Percentiles rank a stretch among this genome's conserved stretches.
phyloP scores from a whole-genome alignment of 2,329 filamentous ascomycete genomes.

The Akanthomyces lecanii region DNA sequence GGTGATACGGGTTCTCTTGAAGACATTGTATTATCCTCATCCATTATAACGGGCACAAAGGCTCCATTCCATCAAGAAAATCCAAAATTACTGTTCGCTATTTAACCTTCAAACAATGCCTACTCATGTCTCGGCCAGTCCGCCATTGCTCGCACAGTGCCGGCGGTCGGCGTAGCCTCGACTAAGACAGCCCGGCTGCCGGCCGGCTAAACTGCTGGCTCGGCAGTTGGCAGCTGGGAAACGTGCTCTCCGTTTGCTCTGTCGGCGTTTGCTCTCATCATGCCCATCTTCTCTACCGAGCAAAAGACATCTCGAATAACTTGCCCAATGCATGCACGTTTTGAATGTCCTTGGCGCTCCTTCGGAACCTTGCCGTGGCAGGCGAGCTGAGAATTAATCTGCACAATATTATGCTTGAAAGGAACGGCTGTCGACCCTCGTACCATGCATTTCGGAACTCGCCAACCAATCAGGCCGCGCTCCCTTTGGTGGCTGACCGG shows the following conservation, averaged over 20 bases:
- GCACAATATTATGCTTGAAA: constrained; percentile 7
- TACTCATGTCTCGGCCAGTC: not conserved
- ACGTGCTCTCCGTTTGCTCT: not conserved
- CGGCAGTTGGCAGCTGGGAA: not conserved
- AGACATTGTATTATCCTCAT: too few species aligned
- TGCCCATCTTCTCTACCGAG: not conserved
- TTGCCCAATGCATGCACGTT: not conserved
- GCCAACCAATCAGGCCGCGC: constrained; percentile 10
- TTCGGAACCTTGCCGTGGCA: constrained; percentile 14
- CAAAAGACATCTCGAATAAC: not conserved
- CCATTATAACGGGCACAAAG: too few species aligned
- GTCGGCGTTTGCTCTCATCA: not conserved
- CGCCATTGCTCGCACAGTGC: constrained; percentile 2
- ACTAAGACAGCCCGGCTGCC: constrained; percentile 7
- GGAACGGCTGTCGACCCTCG: constrained; percentile 3
- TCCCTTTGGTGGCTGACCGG: not conserved
- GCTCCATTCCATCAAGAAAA: too few species aligned
- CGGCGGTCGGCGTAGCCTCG: not conserved
- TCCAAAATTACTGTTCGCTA: too few species aligned
- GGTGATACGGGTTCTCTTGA: not conserved
- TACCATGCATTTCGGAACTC: constrained; percentile 14
- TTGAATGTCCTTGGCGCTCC: constrained; percentile 2
- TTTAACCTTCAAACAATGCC: too few species aligned
- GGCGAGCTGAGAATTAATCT: constrained; percentile 13
- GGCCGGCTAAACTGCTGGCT: not conserved